Percentiles rank a stretch among this genome's conserved stretches.
Evolutionary conservation across 345 rosid species (phyloP).

Genomic region (Excoecaria agallocha): DNA sequence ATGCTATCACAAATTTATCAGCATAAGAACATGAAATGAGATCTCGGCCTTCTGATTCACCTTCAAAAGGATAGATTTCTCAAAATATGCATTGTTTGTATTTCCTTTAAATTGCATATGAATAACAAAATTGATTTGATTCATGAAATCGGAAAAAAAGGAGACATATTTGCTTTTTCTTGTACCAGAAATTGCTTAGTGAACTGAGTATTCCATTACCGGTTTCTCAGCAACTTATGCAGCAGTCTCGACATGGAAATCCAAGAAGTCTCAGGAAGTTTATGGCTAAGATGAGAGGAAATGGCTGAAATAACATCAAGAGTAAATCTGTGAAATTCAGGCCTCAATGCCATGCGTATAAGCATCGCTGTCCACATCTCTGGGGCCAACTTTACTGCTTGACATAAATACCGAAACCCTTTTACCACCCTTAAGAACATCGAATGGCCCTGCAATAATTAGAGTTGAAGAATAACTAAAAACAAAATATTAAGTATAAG

Average conservation of each 20-base stretch:
- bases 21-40: background rate
- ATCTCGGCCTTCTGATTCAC: background rate
- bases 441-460: slow-evolving; percentile 42
- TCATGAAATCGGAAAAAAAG: background rate
- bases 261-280: slow-evolving; percentile 58
- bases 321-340: slow-evolving; percentile 55
- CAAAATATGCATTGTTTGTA: background rate
- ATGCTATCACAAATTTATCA: background rate
- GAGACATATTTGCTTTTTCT: background rate
- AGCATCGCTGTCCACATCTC: slow-evolving; percentile 83
- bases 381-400: slow-evolving; percentile 72
- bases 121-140: background rate
- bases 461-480: background rate
- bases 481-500: background rate
- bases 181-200: background rate
- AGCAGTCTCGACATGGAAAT: slow-evolving; percentile 56
- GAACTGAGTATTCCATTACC: background rate
- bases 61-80: background rate
- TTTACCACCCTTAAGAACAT: slow-evolving; percentile 44
- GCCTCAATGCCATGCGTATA: slow-evolving; percentile 53
- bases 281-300: slow-evolving; percentile 39
- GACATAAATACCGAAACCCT: slow-evolving; percentile 53
- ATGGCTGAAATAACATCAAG: slow-evolving; percentile 59
- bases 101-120: too few relatives aligned
- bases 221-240: slow-evolving; percentile 32